phyloP scores from a whole-genome alignment of 352 stramenopile genomes.

The Globisporangium iwayamae region DNA sequence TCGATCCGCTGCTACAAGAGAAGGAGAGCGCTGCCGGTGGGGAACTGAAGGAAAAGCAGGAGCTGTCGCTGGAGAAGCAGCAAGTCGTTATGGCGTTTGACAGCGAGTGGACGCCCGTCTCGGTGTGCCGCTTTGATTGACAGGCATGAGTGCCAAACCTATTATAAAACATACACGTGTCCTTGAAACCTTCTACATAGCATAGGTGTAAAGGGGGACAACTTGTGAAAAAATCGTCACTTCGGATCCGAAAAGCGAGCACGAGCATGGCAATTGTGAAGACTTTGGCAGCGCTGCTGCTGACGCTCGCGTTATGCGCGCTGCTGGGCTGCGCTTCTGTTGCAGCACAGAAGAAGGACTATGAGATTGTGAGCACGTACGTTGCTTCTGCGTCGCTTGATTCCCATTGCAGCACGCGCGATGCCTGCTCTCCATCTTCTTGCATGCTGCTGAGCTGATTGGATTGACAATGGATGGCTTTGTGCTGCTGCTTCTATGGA shows the following conservation, averaged over 20 bases:
- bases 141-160: neutral
- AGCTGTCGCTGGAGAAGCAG: conserved; percentile 19
- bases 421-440: neutral
- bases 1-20: conserved; percentile 26
- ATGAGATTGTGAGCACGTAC: conserved; percentile 20
- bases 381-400: neutral
- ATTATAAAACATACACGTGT: neutral
- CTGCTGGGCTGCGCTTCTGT: neutral
- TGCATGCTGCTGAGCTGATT: neutral
- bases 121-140: conserved; percentile 22
- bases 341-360: conserved; percentile 5
- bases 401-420: neutral
- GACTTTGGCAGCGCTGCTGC: neutral
- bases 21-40: conserved; percentile 3
- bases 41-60: conserved; percentile 18
- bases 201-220: neutral
- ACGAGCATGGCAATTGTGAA: conserved; percentile 3
- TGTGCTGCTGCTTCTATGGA: neutral
- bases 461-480: neutral
- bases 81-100: conserved; percentile 35
- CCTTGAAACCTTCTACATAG: neutral
- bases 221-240: conserved; percentile 1
- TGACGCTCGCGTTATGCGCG: conserved; percentile 3
- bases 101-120: conserved; percentile 36
- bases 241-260: neutral